Evolutionary conservation across 495 filamentous ascomycete species (phyloP).

Genomic region (Entonaema liquescens): DNA sequence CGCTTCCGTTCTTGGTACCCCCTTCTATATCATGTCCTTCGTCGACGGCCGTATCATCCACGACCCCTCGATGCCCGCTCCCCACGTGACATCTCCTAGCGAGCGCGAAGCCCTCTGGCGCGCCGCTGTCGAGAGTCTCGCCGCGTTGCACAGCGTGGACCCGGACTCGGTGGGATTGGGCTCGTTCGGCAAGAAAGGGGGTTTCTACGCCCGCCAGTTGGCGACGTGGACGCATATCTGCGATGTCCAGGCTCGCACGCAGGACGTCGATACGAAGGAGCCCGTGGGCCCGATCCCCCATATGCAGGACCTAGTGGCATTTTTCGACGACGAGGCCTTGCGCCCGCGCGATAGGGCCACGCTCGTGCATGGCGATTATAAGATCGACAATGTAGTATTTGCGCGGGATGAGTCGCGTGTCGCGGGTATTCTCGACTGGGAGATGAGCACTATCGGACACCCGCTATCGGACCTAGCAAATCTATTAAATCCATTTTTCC

Average conservation of each 20-base stretch:
- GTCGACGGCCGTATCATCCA: slow-evolving; percentile 91
- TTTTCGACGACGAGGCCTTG: slow-evolving; percentile 71
- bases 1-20: slow-evolving; percentile 76
- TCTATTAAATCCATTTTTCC: slow-evolving; percentile 73
- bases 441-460: slow-evolving; percentile 96
- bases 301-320: slow-evolving; percentile 79
- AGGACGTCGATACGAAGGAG: slow-evolving; percentile 77
- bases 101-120: slow-evolving; percentile 85
- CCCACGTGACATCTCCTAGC: slow-evolving; percentile 67
- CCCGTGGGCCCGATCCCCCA: slow-evolving; percentile 84
- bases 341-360: slow-evolving; percentile 82
- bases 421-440: slow-evolving; percentile 96
- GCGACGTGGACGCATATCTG: slow-evolving; percentile 81
- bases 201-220: slow-evolving; percentile 90
- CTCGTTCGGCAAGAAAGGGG: slow-evolving; percentile 73
- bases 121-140: slow-evolving; percentile 83
- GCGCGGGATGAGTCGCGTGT: slow-evolving; percentile 87
- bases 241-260: slow-evolving; percentile 74
- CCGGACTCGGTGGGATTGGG: slow-evolving; percentile 71
- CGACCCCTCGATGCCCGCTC: slow-evolving; percentile 82
- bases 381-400: slow-evolving; percentile 97
- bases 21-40: slow-evolving; percentile 97
- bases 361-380: slow-evolving; percentile 95
- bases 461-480: slow-evolving; percentile 89
- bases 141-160: slow-evolving; percentile 80